Conservation (phyloP, 1,284 basidiomycete species). For the Moesziomyces globuligerus region DNA sequence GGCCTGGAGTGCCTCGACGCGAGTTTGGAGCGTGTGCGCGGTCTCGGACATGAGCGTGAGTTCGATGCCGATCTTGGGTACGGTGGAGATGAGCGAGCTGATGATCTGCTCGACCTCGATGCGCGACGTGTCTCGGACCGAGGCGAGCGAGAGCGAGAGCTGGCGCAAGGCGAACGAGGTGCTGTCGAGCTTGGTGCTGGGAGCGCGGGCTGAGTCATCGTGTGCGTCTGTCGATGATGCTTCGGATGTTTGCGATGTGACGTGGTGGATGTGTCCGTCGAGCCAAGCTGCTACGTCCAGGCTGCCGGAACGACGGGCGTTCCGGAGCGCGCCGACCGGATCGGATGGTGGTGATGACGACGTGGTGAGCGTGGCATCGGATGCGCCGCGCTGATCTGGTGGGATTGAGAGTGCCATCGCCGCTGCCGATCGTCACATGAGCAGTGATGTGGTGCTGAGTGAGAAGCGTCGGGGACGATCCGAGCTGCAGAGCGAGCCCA, state of each 20-base stretch:
- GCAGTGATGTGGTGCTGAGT: constrained; percentile 1
- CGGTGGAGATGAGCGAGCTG: constrained; percentile 28
- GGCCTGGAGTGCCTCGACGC: constrained; percentile 11
- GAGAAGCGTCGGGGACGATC: neutral
- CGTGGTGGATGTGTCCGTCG: constrained; percentile 12
- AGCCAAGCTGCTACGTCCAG: constrained; percentile 28
- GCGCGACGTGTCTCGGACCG: constrained; percentile 27
- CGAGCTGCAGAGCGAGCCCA: constrained; percentile 3
- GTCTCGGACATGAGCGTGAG: constrained; percentile 39
- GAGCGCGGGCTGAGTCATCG: neutral
- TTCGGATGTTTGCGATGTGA: neutral
- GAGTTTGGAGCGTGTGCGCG: constrained; percentile 22
- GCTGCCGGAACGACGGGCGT: constrained; percentile 2
- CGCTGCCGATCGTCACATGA: neutral
- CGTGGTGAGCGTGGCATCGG: constrained; percentile 4
- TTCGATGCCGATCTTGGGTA: constrained; percentile 37
- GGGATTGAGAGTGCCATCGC: constrained; percentile 25
- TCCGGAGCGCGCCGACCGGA: constrained; percentile 21
- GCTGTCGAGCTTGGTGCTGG: constrained; percentile 16
- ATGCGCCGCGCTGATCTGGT: constrained; percentile 12
- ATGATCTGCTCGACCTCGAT: constrained; percentile 35
- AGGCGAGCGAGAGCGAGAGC: constrained; percentile 28
- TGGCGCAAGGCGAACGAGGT: constrained; percentile 20
- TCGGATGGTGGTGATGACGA: constrained; percentile 3
- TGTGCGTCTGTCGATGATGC: neutral